A percentile compares a stretch with the other conserved stretches of the same genome.
phyloP scores from a whole-genome alignment of 331 rosid genomes.

The Phaseolus coccineus region DNA sequence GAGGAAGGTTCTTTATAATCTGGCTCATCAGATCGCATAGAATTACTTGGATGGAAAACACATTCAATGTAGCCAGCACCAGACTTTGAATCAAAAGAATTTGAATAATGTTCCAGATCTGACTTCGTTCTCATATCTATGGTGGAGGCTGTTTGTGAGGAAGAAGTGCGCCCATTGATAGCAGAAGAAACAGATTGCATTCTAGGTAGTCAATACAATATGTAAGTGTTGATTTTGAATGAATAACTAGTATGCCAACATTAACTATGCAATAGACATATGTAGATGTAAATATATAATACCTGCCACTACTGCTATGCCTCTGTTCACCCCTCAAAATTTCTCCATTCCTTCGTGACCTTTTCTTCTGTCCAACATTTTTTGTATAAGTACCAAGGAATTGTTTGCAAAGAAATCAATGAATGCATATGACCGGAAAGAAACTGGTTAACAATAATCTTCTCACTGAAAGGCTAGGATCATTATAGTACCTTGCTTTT shows the following conservation, averaged over 20 bases:
- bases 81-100: slow-evolving; percentile 76
- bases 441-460: slow-evolving; percentile 33
- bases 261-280: slow-evolving; percentile 4
- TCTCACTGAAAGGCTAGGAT: slow-evolving; percentile 37
- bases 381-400: slow-evolving; percentile 41
- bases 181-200: slow-evolving; percentile 57
- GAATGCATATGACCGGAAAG: slow-evolving; percentile 35
- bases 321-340: slow-evolving; percentile 60
- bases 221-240: slow-evolving; percentile 43
- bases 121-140: slow-evolving; percentile 49
- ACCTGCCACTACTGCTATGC: slow-evolving; percentile 77
- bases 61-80: slow-evolving; percentile 76
- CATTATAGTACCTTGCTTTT: slow-evolving; percentile 67
- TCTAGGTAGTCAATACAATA: slow-evolving; percentile 59
- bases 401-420: slow-evolving; percentile 33
- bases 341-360: slow-evolving; percentile 65
- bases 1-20: slow-evolving; percentile 61
- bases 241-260: slow-evolving; percentile 30
- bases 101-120: slow-evolving; percentile 56
- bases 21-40: slow-evolving; percentile 56
- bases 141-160: slow-evolving; percentile 50
- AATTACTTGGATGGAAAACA: slow-evolving; percentile 64
- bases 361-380: slow-evolving; percentile 77
- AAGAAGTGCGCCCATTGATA: slow-evolving; percentile 51
- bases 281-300: slow-evolving; percentile 35